Percentiles rank a stretch among this genome's conserved stretches.
Conservation (phyloP, 495 filamentous ascomycete genomes). For the Aspergillus sparsus region DNA sequence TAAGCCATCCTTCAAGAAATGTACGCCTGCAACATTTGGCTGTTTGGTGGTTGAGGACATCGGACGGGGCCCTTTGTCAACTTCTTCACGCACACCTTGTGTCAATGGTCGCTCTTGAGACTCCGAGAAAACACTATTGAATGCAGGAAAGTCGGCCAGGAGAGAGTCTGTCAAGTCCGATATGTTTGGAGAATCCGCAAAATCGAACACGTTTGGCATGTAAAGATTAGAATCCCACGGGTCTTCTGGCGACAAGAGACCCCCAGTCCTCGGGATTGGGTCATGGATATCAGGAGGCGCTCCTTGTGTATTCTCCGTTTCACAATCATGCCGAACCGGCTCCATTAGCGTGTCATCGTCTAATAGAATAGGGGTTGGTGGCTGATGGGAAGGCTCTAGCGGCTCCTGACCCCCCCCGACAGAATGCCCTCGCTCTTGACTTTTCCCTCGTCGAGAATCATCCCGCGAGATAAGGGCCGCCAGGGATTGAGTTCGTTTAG, state of each 20-base stretch:
- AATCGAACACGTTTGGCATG: neutral
- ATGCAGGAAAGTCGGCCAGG: neutral
- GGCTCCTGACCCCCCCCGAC: neutral
- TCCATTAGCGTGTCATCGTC: neutral
- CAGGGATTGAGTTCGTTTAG: neutral
- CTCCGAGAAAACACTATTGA: neutral
- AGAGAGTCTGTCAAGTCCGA: neutral
- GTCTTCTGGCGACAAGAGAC: neutral
- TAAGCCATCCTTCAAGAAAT: neutral
- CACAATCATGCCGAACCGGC: neutral
- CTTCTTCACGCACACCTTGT: neutral
- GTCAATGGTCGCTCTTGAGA: neutral
- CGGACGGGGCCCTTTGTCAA: neutral
- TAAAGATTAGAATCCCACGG: neutral
- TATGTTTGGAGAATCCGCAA: neutral
- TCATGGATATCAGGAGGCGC: neutral
- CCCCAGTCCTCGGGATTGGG: neutral
- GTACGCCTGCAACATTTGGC: neutral
- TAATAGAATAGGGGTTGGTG: neutral
- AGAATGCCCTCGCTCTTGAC: neutral
- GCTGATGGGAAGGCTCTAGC: neutral
- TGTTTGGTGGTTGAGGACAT: neutral
- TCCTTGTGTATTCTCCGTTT: neutral
- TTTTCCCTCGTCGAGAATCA: neutral
- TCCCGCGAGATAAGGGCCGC: neutral